A percentile compares a stretch with the other conserved stretches of the same genome.
These are phyloP conservation scores for Eucalyptus polyanthemos DNA, from an alignment of 345 rosid species.

Conservation along the genomic window DNA sequence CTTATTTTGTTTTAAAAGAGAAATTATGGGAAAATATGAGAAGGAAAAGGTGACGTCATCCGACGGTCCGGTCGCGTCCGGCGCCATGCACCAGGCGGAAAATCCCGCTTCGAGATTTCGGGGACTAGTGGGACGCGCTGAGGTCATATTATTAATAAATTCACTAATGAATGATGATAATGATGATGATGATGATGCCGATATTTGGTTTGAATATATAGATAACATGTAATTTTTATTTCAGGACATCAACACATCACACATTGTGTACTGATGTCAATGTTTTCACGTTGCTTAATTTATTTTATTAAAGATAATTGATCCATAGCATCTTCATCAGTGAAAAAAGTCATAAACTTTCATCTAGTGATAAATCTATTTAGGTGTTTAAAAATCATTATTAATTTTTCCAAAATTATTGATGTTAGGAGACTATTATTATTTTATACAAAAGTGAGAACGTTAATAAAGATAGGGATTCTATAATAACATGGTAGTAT, in stretches of 20 bases:
- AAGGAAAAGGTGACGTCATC: background rate
- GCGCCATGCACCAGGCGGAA: background rate
- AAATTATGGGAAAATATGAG: background rate
- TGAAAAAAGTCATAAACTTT: too few relatives aligned
- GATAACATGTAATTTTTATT: background rate
- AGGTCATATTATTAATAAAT: background rate
- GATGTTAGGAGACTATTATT: fast-evolving
- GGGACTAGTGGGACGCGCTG: background rate
- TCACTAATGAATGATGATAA: too few relatives aligned
- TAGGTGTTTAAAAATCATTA: fast-evolving
- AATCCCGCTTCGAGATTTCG: background rate
- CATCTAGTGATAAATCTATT: fast-evolving
- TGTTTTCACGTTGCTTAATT: too few relatives aligned
- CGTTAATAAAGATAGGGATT: fast-evolving
- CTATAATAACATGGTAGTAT: too few relatives aligned
- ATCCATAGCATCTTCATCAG: too few relatives aligned
- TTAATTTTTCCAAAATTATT: fast-evolving
- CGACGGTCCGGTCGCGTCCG: background rate
- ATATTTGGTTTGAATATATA: background rate
- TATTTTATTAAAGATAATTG: fast-evolving
- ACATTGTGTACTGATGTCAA: fast-evolving
- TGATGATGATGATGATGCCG: background rate
- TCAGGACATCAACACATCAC: background rate
- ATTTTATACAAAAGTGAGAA: too few relatives aligned
- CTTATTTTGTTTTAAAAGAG: background rate